Evolutionary conservation across 2,329 filamentous ascomycete genomes (phyloP).

Genomic region (Diaporthe citri): DNA sequence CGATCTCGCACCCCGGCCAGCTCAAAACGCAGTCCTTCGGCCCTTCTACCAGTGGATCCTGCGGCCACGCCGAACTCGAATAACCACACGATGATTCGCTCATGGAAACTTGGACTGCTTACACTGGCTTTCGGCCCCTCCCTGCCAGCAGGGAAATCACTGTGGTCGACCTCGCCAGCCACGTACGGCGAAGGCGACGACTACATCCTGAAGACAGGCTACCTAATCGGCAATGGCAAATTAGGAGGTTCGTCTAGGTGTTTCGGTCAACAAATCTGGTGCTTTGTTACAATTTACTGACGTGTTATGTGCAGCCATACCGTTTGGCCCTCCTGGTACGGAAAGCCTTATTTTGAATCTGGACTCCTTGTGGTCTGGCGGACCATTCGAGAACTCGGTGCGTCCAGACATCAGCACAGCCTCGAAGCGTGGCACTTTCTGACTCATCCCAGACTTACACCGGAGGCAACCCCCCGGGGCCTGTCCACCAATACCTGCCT

Average conservation of each 20-base stretch:
- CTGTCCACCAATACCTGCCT: slow-evolving; percentile 52
- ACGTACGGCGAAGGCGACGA: slow-evolving; percentile 34
- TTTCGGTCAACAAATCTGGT: neutral
- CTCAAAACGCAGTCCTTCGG: slow-evolving; percentile 17
- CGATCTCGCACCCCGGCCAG: neutral
- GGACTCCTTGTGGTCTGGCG: slow-evolving; percentile 64
- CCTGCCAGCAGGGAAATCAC: slow-evolving; percentile 10
- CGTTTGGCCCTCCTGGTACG: slow-evolving; percentile 56
- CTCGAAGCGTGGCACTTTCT: slow-evolving; percentile 2
- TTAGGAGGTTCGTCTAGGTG: slow-evolving; percentile 52
- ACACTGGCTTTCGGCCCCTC: neutral
- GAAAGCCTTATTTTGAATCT: slow-evolving; percentile 61
- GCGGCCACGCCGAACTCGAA: slow-evolving; percentile 8
- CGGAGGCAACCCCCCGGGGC: slow-evolving; percentile 58
- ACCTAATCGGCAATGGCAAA: slow-evolving; percentile 63
- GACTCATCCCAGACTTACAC: slow-evolving; percentile 51
- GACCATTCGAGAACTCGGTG: slow-evolving; percentile 56
- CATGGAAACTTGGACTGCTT: neutral
- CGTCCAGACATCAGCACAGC: neutral
- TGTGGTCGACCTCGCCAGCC: slow-evolving; percentile 36
- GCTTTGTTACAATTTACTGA: neutral
- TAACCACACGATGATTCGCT: slow-evolving; percentile 5
- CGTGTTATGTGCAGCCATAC: slow-evolving; percentile 49
- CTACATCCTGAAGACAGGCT: slow-evolving; percentile 51
- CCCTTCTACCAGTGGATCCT: slow-evolving; percentile 5